These are phyloP conservation scores for Alternaria sp. DNA, from an alignment of 2,329 filamentous ascomycete genomes.

Conservation along the genomic window DNA sequence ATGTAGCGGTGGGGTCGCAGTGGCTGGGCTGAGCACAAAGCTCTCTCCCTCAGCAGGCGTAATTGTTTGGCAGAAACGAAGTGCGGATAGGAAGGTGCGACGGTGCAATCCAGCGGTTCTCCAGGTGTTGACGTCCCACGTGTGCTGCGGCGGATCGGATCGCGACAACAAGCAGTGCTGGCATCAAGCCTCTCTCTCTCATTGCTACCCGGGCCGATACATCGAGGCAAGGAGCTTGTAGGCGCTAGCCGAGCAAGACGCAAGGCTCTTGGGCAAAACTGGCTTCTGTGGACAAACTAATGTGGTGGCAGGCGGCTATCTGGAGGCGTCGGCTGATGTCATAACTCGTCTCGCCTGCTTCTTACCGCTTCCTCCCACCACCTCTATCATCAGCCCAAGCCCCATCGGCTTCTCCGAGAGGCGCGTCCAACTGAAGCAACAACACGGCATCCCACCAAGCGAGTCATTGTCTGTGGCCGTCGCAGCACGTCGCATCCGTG, in stretches of 20 bases:
- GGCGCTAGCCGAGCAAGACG: slow-evolving; percentile 8
- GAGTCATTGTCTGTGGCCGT: slow-evolving; percentile 24
- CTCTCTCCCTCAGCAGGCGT: neutral
- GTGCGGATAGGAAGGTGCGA: neutral
- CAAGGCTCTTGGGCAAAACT: slow-evolving; percentile 8
- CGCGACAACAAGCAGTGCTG: slow-evolving; percentile 9
- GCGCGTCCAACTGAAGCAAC: neutral
- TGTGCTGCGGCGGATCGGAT: neutral
- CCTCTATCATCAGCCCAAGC: slow-evolving; percentile 4
- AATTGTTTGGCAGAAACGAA: too few relatives aligned
- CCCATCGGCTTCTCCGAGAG: slow-evolving; percentile 15
- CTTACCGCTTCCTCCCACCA: slow-evolving; percentile 23
- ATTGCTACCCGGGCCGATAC: slow-evolving; percentile 4
- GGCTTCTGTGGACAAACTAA: slow-evolving; percentile 11
- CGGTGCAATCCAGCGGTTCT: neutral
- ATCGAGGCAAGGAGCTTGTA: neutral
- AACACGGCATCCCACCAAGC: slow-evolving; percentile 14
- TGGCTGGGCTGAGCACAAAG: neutral
- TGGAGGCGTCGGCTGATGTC: slow-evolving; percentile 20
- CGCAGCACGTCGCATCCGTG: slow-evolving; percentile 24
- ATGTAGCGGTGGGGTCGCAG: slow-evolving; percentile 10
- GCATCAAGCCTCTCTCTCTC: neutral
- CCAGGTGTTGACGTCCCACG: neutral
- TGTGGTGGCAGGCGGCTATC: slow-evolving; percentile 16
- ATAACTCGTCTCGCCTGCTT: slow-evolving; percentile 21